Evolutionary conservation across 2,329 filamentous ascomycete species (phyloP).

Genomic region (Xylariaceae sp.): DNA sequence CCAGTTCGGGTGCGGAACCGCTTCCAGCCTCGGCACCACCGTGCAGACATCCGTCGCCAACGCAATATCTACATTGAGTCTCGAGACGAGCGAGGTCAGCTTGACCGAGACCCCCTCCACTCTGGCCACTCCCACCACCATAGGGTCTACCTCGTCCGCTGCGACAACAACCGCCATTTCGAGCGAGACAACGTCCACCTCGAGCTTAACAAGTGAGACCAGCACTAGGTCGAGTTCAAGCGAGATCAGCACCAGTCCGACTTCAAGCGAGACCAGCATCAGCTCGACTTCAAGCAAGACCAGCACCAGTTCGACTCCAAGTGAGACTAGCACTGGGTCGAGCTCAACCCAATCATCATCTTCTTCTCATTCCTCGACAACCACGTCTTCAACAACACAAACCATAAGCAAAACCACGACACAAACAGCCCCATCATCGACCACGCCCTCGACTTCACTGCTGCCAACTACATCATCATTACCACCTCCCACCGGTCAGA

Average conservation of each 20-base stretch:
- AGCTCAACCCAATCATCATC: slow-evolving; percentile 5
- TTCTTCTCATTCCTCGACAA: slow-evolving; percentile 4
- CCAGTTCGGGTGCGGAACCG: slow-evolving; percentile 55
- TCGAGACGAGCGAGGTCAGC: slow-evolving; percentile 38
- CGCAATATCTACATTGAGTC: slow-evolving; percentile 31
- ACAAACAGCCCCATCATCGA: slow-evolving; percentile 1
- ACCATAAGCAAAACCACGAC: not conserved
- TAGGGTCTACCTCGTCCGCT: slow-evolving; percentile 31
- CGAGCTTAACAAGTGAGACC: no score
- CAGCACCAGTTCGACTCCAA: no score
- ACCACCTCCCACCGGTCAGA: slow-evolving; percentile 1
- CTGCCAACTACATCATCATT: slow-evolving; percentile 4
- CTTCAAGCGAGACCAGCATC: no score
- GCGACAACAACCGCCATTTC: slow-evolving; percentile 21
- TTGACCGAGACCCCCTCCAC: slow-evolving; percentile 38
- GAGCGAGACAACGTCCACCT: slow-evolving; percentile 16
- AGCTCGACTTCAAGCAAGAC: no score
- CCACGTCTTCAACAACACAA: slow-evolving; percentile 2
- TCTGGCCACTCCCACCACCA: slow-evolving; percentile 40
- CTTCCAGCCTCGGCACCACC: slow-evolving; percentile 44
- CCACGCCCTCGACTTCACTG: not conserved
- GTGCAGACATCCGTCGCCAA: slow-evolving; percentile 47
- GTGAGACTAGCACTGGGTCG: no score
- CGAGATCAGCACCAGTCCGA: no score
- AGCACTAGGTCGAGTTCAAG: no score